phyloP scores from a whole-genome alignment of 306 rosid species.

The Prunus mongolica region DNA sequence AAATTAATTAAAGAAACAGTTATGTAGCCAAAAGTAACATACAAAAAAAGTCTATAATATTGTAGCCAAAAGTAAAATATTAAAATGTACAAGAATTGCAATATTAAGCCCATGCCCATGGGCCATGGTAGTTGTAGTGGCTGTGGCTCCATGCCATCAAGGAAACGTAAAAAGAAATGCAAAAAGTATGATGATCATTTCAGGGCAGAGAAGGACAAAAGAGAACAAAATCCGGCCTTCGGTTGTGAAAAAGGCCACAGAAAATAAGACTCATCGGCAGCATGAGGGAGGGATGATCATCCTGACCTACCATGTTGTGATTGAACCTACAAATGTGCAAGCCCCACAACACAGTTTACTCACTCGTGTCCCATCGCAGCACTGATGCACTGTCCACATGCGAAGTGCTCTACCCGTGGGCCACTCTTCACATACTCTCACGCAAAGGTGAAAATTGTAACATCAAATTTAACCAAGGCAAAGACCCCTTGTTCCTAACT shows the following conservation, averaged over 20 bases:
- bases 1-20: background rate
- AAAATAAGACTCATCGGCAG: background rate
- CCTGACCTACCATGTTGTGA: conserved; percentile 11
- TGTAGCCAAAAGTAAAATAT: background rate
- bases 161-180: background rate
- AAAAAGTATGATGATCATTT: conserved; percentile 2
- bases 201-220: background rate
- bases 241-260: background rate
- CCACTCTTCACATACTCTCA: too few species aligned
- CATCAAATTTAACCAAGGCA: background rate
- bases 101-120: background rate
- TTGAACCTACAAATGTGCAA: background rate
- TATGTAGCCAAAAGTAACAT: too few species aligned
- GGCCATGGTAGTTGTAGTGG: background rate
- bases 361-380: background rate
- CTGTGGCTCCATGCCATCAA: background rate
- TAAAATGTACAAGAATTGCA: background rate
- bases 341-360: conserved; percentile 4
- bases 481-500: background rate
- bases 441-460: background rate
- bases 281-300: background rate
- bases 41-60: too few species aligned
- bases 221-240: background rate
- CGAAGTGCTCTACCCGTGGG: background rate
- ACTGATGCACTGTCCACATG: background rate